These are phyloP conservation scores for Gracilariopsis chorda DNA, from an alignment of 23 red algal genomes.

Conservation along the genomic window DNA sequence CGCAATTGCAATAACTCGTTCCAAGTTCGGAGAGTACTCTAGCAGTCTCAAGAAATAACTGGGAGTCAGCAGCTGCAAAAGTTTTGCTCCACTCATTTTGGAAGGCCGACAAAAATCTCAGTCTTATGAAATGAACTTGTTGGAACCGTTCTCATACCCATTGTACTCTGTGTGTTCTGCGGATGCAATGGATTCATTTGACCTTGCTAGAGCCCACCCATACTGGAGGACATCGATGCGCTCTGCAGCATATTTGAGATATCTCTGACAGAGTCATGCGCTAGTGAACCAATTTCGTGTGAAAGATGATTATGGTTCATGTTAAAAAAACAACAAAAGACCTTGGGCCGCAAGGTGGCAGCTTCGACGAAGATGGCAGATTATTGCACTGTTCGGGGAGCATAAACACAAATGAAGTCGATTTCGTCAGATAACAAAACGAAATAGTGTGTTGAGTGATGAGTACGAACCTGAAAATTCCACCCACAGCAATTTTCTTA, in stretches of 20 bases:
- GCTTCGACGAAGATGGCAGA: neutral
- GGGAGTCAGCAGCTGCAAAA: conserved; percentile 53
- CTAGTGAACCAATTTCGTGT: neutral
- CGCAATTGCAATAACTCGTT: conserved; percentile 68
- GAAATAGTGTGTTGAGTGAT: no score
- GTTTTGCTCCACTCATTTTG: conserved; percentile 74
- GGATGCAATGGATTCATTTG: neutral
- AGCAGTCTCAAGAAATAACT: conserved; percentile 64
- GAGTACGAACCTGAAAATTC: no score
- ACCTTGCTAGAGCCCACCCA: neutral
- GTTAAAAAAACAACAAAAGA: neutral
- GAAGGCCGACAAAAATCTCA: conserved; percentile 3
- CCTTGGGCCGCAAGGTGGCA: neutral
- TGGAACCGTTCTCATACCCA: neutral
- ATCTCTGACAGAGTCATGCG: conserved; percentile 9
- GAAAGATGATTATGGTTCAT: neutral
- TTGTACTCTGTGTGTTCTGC: neutral
- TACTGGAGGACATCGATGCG: neutral
- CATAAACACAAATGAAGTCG: neutral
- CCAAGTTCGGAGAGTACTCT: conserved; percentile 57
- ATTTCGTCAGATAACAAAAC: no score
- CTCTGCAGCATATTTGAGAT: conserved; percentile 10
- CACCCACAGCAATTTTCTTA: no score
- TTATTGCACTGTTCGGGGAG: neutral
- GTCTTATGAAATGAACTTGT: neutral